These are phyloP conservation scores for Penicillium polonicum DNA, from an alignment of 2,329 filamentous ascomycete species.

Conservation along the genomic window DNA sequence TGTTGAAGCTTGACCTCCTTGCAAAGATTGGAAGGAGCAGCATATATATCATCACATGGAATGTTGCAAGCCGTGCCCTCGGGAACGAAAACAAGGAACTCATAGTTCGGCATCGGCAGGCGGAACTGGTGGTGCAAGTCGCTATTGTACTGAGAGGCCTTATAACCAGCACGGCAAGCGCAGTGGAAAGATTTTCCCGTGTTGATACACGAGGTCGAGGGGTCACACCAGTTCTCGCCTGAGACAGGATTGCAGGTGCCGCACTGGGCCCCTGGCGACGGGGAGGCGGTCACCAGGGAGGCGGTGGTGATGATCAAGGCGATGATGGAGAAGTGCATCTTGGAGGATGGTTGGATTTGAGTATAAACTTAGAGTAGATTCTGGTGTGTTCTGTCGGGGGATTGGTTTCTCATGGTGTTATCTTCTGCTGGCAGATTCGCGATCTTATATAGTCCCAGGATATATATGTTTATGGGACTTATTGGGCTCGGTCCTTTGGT, in stretches of 20 bases:
- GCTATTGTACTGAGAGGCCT: conserved; percentile 34
- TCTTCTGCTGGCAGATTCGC: background rate
- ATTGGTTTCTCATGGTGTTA: conserved; percentile 5
- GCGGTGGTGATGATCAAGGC: conserved; percentile 28
- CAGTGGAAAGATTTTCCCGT: conserved; percentile 43
- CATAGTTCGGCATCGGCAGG: conserved; percentile 38
- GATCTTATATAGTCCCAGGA: conserved; percentile 4
- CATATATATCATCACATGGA: conserved; percentile 36
- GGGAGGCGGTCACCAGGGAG: conserved; percentile 23
- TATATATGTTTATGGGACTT: background rate
- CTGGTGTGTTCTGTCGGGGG: background rate
- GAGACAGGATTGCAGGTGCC: conserved; percentile 43
- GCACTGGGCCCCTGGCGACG: conserved; percentile 25
- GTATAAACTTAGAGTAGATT: background rate
- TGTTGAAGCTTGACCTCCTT: conserved; percentile 35
- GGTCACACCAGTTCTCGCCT: conserved; percentile 42
- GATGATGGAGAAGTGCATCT: conserved; percentile 31
- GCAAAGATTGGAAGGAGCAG: conserved; percentile 34
- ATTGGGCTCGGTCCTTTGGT: background rate
- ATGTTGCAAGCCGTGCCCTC: conserved; percentile 38
- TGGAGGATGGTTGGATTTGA: conserved; percentile 19
- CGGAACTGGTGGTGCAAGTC: conserved; percentile 39
- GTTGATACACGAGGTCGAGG: conserved; percentile 48
- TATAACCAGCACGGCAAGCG: conserved; percentile 44
- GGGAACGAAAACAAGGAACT: conserved; percentile 42